Percentiles rank a stretch among this genome's conserved stretches.
These are phyloP conservation scores for Salix brachista DNA, from an alignment of 345 rosid species.

Conservation along the genomic window DNA sequence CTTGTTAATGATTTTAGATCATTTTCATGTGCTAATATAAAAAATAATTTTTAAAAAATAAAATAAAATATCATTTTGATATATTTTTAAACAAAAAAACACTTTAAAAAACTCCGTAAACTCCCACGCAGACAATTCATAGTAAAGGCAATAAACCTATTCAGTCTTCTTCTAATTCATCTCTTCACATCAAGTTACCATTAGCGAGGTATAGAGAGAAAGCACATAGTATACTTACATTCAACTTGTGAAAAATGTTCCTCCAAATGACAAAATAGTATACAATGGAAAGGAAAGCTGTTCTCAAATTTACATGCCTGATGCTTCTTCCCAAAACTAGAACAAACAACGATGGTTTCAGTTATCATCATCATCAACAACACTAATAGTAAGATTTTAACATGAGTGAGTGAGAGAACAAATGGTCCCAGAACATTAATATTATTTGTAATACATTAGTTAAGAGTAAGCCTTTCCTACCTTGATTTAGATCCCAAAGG, in stretches of 20 bases:
- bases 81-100: no score
- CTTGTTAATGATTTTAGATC: no score
- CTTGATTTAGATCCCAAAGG: neutral
- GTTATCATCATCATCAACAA: constrained; percentile 18
- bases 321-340: constrained; percentile 36
- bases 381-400: neutral
- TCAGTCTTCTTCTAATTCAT: neutral
- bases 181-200: neutral
- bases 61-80: no score
- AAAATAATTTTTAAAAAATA: no score
- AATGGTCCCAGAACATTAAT: constrained; percentile 9
- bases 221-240: neutral
- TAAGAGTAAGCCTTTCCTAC: constrained; percentile 20
- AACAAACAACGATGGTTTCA: constrained; percentile 27
- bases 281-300: constrained; percentile 30
- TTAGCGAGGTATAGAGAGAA: neutral
- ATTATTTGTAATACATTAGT: constrained; percentile 16
- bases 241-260: constrained; percentile 7
- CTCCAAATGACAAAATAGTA: constrained; percentile 20
- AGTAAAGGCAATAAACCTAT: neutral
- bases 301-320: constrained; percentile 58
- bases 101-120: no score
- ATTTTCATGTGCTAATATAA: no score
- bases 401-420: neutral
- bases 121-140: no score